These are phyloP conservation scores for Yamadazyma triangularis DNA, from an alignment of 1,139 yeast genomes.

Conservation along the genomic window DNA sequence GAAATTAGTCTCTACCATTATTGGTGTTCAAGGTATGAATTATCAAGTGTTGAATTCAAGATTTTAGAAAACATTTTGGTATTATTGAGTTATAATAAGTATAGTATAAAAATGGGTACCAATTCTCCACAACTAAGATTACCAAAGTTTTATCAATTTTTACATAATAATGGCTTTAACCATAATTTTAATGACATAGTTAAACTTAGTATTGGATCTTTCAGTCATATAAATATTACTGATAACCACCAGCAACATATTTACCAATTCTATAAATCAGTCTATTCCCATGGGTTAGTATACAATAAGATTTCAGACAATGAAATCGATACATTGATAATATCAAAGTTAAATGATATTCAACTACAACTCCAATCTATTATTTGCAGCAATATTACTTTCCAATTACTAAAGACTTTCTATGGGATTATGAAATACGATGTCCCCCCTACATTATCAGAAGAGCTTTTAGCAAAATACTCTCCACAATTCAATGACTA, in stretches of 20 bases:
- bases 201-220: neutral
- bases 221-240: neutral
- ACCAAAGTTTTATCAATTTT: conserved; percentile 20
- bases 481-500: too few relatives aligned
- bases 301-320: conserved; percentile 1
- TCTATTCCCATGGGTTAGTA: neutral
- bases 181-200: conserved; percentile 1
- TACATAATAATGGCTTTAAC: conserved; percentile 5
- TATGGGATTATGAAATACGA: too few relatives aligned
- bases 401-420: neutral
- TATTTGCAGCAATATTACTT: neutral
- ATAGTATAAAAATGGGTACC: conserved; percentile 15
- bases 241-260: neutral
- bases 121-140: conserved; percentile 22
- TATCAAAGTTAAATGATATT: conserved; percentile 4
- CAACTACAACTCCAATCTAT: neutral
- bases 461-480: too few relatives aligned
- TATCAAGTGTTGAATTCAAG: conserved; percentile 9
- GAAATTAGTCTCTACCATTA: neutral
- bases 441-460: too few relatives aligned
- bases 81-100: conserved; percentile 10
- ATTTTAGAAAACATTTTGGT: conserved; percentile 20
- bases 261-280: neutral
- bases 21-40: conserved; percentile 1
- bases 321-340: conserved; percentile 10